These are phyloP conservation scores for Calendula officinalis DNA, from an alignment of 129 eudicot genomes.

Conservation along the genomic window DNA sequence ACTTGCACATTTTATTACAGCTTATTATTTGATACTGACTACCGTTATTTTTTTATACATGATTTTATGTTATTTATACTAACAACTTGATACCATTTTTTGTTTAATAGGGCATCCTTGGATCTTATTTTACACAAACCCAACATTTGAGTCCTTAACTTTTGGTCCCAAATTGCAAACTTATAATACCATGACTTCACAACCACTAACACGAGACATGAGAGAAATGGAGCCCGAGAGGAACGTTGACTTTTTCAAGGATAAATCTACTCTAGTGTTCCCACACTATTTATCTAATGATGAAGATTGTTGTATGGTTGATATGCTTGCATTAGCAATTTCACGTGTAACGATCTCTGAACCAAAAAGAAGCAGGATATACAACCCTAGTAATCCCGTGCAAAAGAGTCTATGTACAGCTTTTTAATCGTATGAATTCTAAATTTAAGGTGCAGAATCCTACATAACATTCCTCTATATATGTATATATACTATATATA, in stretches of 20 bases:
- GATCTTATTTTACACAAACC: conserved; percentile 41
- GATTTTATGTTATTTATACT: background rate
- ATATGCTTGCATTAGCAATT: conserved; percentile 51
- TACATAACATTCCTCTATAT: no score
- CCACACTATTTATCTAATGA: conserved; percentile 14
- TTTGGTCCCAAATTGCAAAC: conserved; percentile 9
- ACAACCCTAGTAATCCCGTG: conserved; percentile 33
- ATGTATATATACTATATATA: no score
- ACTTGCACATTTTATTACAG: background rate
- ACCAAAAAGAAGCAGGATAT: conserved; percentile 55
- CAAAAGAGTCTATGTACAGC: conserved; percentile 46
- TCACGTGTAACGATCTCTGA: conserved; percentile 50
- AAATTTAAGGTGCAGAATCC: no score
- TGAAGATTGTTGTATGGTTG: conserved; percentile 44
- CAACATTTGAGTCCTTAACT: conserved; percentile 35
- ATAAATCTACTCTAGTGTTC: conserved; percentile 19
- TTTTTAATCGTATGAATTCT: conserved; percentile 24
- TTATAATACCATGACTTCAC: conserved; percentile 28
- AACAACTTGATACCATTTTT: background rate
- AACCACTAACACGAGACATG: conserved; percentile 21
- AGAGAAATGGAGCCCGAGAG: conserved; percentile 25
- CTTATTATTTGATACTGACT: background rate
- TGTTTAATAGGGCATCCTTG: conserved; percentile 49
- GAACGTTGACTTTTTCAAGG: conserved; percentile 17
- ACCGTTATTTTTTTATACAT: background rate